Conservation (phyloP, 148 eudicot genomes). For the Fagopyrum esculentum region DNA sequence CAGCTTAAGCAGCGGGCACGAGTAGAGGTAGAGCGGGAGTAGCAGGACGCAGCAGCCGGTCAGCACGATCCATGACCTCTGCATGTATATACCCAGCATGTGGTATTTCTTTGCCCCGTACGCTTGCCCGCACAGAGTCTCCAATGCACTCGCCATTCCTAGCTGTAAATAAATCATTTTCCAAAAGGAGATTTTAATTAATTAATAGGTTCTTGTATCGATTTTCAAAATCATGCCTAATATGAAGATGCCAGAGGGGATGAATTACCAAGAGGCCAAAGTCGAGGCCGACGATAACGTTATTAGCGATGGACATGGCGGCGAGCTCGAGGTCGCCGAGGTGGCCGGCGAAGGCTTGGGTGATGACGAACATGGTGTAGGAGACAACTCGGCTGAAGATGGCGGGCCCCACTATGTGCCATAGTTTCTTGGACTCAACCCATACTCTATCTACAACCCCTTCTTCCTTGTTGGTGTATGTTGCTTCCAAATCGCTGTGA, state of each 20-base stretch:
- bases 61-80: constrained; percentile 46
- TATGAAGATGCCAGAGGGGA: no score
- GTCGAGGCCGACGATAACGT: constrained; percentile 45
- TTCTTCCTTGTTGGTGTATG: not conserved
- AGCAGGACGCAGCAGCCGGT: constrained; percentile 27
- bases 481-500: not conserved
- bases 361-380: constrained; percentile 39
- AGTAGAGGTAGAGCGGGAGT: constrained; percentile 31
- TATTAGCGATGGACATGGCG: constrained; percentile 43
- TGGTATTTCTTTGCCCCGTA: constrained; percentile 48
- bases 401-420: constrained; percentile 51
- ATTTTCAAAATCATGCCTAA: no score
- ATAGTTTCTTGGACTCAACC: constrained; percentile 47
- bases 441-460: constrained; percentile 24
- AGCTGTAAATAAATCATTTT: constrained; percentile 17
- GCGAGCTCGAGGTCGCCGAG: constrained; percentile 57
- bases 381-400: constrained; percentile 39
- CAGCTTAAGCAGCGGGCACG: constrained; percentile 34
- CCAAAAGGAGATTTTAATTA: no score
- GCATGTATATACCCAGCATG: constrained; percentile 54
- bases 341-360: constrained; percentile 57
- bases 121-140: constrained; percentile 37
- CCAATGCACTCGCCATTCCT: constrained; percentile 60
- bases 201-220: not conserved
- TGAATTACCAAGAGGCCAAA: constrained; percentile 41